Base-by-base conservation (phyloP, 2,329 filamentous ascomycete genomes). In the Penicillium sp. region DNA sequence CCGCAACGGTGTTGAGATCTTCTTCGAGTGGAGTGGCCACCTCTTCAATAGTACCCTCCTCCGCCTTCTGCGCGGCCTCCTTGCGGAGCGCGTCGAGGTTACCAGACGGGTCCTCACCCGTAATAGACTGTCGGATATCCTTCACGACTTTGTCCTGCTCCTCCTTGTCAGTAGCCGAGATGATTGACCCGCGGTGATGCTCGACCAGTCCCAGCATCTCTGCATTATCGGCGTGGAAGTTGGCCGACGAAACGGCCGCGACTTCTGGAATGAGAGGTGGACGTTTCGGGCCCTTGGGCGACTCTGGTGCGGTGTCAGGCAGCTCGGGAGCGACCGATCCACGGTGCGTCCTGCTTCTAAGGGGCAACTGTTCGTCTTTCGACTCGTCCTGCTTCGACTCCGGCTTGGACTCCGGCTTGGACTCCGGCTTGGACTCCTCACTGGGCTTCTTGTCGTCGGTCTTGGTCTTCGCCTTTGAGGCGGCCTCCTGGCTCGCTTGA, bases 401-500 rank as follows among this genome's bases (percentile, higher is more conserved):
- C 42, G 54, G 51, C 42, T 36, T 56, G 47, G 39, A 43, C 18
- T 37, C 45, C 46, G 7, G 24, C 24, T 51, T 46, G 42, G 52
- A 51, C 46, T 51, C 46, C 42, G 54, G 51, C 42, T 36, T 56
- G 46, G 39, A 43, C 50, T 47, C 51, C 22, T 41, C 40, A 18
- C 31, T 10, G 16, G 46, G 23, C 40, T 29, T 54, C 42, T 52
- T 54, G 45, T 52, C 50, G 35, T 56, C 50, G 6, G 44, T 39
- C 36, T 64, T 59, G 36, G 42, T 42, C 41, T 69, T 70, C 2
- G 67, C 69, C 49, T 65, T 66, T 28, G 63, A 59, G 11, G 68
- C 66, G 29, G 68, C 69, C 46, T 70, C 61, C 29, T 67, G 65
- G 32, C 72, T 68, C 1, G 72, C 71, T 56, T 74, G 71, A 40